phyloP scores from a whole-genome alignment of 306 rosid genomes.

The Gillenia trifoliata region DNA sequence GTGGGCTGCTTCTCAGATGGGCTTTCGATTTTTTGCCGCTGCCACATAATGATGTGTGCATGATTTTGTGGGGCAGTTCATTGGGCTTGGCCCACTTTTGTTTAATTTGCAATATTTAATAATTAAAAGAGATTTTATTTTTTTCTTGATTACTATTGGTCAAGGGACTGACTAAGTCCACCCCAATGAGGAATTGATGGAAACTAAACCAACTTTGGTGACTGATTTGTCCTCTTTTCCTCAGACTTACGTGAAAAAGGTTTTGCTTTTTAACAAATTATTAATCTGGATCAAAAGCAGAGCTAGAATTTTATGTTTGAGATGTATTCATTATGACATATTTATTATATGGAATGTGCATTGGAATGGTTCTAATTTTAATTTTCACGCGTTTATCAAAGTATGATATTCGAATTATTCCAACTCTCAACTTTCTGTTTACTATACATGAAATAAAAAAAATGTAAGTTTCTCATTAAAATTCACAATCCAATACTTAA shows the following conservation, averaged over 20 bases:
- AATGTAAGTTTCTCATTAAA: no score
- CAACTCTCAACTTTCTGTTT: no score
- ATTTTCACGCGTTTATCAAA: no score
- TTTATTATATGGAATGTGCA: no score
- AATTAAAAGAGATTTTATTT: neutral
- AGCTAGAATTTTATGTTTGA: neutral
- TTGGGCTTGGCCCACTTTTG: slow-evolving; percentile 54
- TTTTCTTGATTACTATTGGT: neutral
- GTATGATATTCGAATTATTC: no score
- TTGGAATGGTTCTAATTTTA: no score
- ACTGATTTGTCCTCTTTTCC: neutral
- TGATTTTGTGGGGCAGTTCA: slow-evolving; percentile 57
- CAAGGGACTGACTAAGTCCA: neutral
- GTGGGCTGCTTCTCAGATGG: slow-evolving; percentile 36
- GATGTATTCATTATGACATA: no score
- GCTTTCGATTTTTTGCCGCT: slow-evolving; percentile 16
- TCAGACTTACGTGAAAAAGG: neutral
- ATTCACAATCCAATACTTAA: no score
- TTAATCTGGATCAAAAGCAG: neutral
- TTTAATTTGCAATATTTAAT: neutral
- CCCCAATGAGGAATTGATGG: neutral
- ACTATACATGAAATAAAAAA: no score
- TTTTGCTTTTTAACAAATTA: no score
- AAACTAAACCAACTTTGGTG: neutral
- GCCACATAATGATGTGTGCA: slow-evolving; percentile 28